Evolutionary conservation across 2,329 filamentous ascomycete genomes (phyloP), one percentile per base, ranked within the genome.

Genomic region (Periconia macrospinosa): DNA sequence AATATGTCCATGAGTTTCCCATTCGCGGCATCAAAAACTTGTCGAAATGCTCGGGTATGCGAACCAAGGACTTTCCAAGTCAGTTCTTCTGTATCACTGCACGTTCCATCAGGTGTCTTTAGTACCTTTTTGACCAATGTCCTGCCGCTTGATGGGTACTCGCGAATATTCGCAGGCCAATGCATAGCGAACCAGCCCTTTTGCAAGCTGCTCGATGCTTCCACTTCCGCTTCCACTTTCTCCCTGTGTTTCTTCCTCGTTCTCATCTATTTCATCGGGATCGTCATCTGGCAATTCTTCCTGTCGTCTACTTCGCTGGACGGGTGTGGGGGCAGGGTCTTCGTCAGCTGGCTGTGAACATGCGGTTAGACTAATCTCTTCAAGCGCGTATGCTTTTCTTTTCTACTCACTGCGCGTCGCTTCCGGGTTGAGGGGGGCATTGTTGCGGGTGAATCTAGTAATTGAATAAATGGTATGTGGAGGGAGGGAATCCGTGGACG

Each of bases 11-110:
- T 79, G 37, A 99, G 78, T 60, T 89, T 83, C 33, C 78, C 75
- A 71, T 99, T 93, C 41, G 93, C 91, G 41, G 83, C 79, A 0
- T 84, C 83, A 66, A 96, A 97, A 3, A 97, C 85, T 13, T 76
- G 72, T 69, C 86, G 92, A 72, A 97, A 97, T 35, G 86, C 79
- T 30, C 88, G 81, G 7, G 85, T 83, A 44, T 86, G 81, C 17
- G 82, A 77, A 0, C 89, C 90, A 10, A 96, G 84, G 0, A 96
- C 90, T 75, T 51, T 6, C 30, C 2, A 11, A 35, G 15, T 62
- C 17, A 65, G 62, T 19, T 30, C 7, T 9, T 6, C 19, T 20
- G 33, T 30, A 1, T 13, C 11, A 14, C 5, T 15, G 44, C 11
- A 30, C 30, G 23, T 27, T 27, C 23, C 23, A 17, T 19, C 30